A percentile compares a stretch with the other conserved stretches of the same genome.
Evolutionary conservation across 2,329 filamentous ascomycete genomes (phyloP).

Genomic region (Microcyclosporella mali): DNA sequence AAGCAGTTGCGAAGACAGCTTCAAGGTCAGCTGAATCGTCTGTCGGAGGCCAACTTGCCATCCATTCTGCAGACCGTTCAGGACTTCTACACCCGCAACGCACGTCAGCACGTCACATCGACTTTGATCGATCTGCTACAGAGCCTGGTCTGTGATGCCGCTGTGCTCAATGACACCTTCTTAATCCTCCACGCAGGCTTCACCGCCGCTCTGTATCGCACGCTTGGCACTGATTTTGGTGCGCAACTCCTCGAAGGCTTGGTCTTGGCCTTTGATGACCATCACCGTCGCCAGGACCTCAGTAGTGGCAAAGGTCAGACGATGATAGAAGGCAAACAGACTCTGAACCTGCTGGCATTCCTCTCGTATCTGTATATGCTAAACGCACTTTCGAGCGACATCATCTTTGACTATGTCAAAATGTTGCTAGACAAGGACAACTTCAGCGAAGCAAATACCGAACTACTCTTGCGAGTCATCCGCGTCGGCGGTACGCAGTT

Average conservation of each 20-base stretch:
- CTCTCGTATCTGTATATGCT: slow-evolving; percentile 88
- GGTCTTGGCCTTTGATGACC: slow-evolving; percentile 64
- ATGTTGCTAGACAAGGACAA: slow-evolving; percentile 60
- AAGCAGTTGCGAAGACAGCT: slow-evolving; percentile 68
- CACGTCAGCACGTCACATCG: slow-evolving; percentile 82
- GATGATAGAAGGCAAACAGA: slow-evolving; percentile 51
- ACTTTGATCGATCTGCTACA: slow-evolving; percentile 72
- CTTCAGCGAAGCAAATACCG: slow-evolving; percentile 79
- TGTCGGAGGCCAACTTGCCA: slow-evolving; percentile 84
- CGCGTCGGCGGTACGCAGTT: slow-evolving; percentile 74
- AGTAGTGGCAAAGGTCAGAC: slow-evolving; percentile 18
- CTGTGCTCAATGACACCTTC: slow-evolving; percentile 77
- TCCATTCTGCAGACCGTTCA: slow-evolving; percentile 79
- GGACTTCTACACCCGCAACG: slow-evolving; percentile 72
- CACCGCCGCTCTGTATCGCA: slow-evolving; percentile 77
- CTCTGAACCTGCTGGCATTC: slow-evolving; percentile 72
- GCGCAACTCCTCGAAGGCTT: slow-evolving; percentile 76
- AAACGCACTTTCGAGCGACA: slow-evolving; percentile 71
- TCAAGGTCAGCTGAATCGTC: slow-evolving; percentile 83
- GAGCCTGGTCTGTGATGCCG: slow-evolving; percentile 70
- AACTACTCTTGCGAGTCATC: slow-evolving; percentile 78
- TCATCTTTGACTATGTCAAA: slow-evolving; percentile 88
- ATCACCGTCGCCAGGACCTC: slow-evolving; percentile 7
- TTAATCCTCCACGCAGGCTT: slow-evolving; percentile 88
- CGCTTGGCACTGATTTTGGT: slow-evolving; percentile 82